A percentile compares a stretch with the other conserved stretches of the same genome.
Conservation (phyloP, 352 stramenopile species). For the Phytophthora quininea region DNA sequence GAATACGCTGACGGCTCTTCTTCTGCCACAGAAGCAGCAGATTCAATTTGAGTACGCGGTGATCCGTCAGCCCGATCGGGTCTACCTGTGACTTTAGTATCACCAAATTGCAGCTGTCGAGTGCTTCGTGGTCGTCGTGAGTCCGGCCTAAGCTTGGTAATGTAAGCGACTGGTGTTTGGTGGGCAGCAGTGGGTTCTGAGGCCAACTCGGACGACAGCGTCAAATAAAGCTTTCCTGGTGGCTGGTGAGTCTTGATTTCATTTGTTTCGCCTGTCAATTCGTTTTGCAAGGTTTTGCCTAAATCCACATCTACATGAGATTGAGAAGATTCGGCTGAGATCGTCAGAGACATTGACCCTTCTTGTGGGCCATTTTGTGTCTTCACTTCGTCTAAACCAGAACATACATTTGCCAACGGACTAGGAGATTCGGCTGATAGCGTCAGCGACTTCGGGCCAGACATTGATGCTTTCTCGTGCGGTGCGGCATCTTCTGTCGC, state of each 20-base stretch:
- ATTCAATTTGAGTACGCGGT: neutral
- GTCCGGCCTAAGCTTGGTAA: no score
- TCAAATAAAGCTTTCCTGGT: no score
- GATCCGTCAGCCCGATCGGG: no score
- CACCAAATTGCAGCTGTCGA: slow-evolving; percentile 58
- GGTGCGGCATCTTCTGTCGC: slow-evolving; percentile 44
- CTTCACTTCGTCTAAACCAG: neutral
- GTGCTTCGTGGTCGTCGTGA: slow-evolving; percentile 27
- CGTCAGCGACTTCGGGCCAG: slow-evolving; percentile 19
- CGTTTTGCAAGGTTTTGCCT: no score
- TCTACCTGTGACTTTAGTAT: neutral
- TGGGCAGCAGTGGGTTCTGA: no score
- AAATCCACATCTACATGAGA: neutral
- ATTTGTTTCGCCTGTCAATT: no score
- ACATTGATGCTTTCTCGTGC: slow-evolving; percentile 30
- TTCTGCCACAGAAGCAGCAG: slow-evolving; percentile 3
- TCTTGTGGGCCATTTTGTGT: neutral
- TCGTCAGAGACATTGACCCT: neutral
- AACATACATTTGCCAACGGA: neutral
- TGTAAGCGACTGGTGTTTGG: no score
- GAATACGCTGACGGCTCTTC: slow-evolving; percentile 26
- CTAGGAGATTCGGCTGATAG: slow-evolving; percentile 29
- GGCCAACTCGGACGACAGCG: no score
- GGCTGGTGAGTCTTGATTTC: no score
- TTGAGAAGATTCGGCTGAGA: neutral